These are phyloP conservation scores for Eucalyptus camaldulensis DNA, from an alignment of 345 rosid species.

Conservation along the genomic window DNA sequence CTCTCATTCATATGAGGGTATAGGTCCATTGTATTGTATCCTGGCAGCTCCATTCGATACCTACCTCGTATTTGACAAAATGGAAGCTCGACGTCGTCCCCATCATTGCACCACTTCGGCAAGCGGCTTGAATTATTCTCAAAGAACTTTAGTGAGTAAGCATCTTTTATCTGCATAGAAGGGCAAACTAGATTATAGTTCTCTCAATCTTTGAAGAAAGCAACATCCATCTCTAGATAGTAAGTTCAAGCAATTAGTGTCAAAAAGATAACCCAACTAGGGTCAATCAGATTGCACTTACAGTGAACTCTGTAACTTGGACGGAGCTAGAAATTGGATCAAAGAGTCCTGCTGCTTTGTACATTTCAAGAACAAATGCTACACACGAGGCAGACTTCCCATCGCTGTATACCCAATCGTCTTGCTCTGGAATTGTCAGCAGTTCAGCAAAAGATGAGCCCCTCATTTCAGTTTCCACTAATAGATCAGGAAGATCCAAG, in stretches of 20 bases:
- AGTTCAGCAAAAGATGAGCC: constrained; percentile 81
- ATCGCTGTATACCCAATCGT: constrained; percentile 84
- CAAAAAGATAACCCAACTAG: neutral
- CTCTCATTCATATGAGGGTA: constrained; percentile 87
- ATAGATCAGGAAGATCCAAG: constrained; percentile 68
- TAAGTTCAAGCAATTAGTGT: neutral
- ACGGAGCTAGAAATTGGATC: constrained; percentile 47
- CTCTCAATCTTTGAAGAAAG: neutral
- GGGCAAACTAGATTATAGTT: neutral
- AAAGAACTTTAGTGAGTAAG: constrained; percentile 63
- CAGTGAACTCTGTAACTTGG: constrained; percentile 97
- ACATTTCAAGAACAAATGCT: constrained; percentile 88
- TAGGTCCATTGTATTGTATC: constrained; percentile 70
- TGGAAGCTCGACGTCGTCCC: constrained; percentile 62
- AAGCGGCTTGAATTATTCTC: constrained; percentile 75
- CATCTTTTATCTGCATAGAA: constrained; percentile 36
- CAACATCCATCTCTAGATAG: neutral
- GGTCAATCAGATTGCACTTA: constrained; percentile 7
- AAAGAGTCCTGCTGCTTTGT: constrained; percentile 93
- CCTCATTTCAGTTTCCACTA: constrained; percentile 79
- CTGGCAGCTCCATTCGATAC: constrained; percentile 95
- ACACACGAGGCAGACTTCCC: constrained; percentile 94
- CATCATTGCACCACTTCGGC: constrained; percentile 90
- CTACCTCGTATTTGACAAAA: constrained; percentile 87
- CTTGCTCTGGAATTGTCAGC: constrained; percentile 92